These are phyloP conservation scores for Astragalus membranaceus DNA, from an alignment of 306 rosid species.

Conservation along the genomic window DNA sequence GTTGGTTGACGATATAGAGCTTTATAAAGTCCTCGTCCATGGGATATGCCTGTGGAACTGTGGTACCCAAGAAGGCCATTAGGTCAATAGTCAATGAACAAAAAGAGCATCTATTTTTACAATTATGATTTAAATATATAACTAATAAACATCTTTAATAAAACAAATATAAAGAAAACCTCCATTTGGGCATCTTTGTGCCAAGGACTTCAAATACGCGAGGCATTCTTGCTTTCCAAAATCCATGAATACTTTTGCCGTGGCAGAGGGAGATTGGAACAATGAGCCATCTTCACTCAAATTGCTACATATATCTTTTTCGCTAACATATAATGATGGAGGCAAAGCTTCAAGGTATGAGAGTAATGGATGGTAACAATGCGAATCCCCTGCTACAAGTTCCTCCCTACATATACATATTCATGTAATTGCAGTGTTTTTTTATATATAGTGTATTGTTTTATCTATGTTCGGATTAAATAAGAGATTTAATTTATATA, in stretches of 20 bases:
- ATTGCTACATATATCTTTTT: conserved; percentile 17
- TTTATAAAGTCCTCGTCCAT: conserved; percentile 39
- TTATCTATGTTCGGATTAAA: no score
- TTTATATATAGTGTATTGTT: no score
- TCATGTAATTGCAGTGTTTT: no score
- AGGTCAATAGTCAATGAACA: no score
- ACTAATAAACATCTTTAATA: neutral
- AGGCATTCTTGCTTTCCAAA: conserved; percentile 20
- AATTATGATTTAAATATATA: no score
- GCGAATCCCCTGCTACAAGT: neutral
- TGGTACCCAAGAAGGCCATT: neutral
- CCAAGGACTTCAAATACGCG: conserved; percentile 18
- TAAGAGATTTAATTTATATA: no score
- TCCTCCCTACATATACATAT: conserved; percentile 24
- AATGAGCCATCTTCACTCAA: conserved; percentile 32
- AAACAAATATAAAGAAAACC: conserved; percentile 6
- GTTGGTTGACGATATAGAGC: conserved; percentile 29
- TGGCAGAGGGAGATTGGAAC: conserved; percentile 39
- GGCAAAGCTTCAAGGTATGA: conserved; percentile 35
- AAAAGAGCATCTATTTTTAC: no score
- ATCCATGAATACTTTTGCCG: conserved; percentile 29
- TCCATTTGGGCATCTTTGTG: conserved; percentile 29
- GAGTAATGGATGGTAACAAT: conserved; percentile 13
- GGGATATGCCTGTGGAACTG: conserved; percentile 41
- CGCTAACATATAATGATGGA: neutral